Percentiles rank a stretch among this genome's conserved stretches.
Evolutionary conservation across 78 protist genomes (phyloP).

Genomic region (Acrasis kona): DNA sequence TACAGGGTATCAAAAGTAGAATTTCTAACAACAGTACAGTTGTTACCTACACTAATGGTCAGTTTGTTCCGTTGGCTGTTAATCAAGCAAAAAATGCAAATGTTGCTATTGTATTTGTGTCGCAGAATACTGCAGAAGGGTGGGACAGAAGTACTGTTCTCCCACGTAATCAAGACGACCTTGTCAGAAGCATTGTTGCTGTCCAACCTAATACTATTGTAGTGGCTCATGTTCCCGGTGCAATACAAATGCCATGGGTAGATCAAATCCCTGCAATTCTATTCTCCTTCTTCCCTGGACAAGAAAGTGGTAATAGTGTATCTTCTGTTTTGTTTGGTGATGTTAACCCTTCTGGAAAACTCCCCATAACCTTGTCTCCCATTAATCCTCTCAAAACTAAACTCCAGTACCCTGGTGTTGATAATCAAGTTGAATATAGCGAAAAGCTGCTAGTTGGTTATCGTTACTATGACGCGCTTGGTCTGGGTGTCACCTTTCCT

Average conservation of each 20-base stretch:
- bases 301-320: conserved; percentile 36
- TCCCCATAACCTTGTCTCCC: conserved; percentile 27
- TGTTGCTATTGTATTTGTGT: conserved; percentile 19
- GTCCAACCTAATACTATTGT: background rate
- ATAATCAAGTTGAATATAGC: background rate
- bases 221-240: conserved; percentile 18
- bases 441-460: conserved; percentile 49
- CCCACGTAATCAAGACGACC: background rate
- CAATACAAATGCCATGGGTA: conserved; percentile 39
- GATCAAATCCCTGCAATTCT: background rate
- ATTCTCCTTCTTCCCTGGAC: conserved; percentile 23
- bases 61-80: background rate
- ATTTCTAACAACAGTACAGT: too few relatives aligned
- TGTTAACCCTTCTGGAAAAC: conserved; percentile 31
- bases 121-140: conserved; percentile 22
- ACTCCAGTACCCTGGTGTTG: conserved; percentile 42
- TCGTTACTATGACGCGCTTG: conserved; percentile 39
- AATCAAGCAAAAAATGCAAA: conserved; percentile 12
- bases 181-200: conserved; percentile 6
- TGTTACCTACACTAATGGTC: conserved; percentile 2
- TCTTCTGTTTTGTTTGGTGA: conserved; percentile 36
- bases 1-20: background rate
- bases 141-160: conserved; percentile 24
- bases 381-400: too few relatives aligned
- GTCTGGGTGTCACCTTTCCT: conserved; percentile 31